A percentile compares a stretch with the other conserved stretches of the same genome.
These are phyloP conservation scores for Ascochyta pisi DNA, from an alignment of 2,329 filamentous ascomycete species.

Conservation along the genomic window DNA sequence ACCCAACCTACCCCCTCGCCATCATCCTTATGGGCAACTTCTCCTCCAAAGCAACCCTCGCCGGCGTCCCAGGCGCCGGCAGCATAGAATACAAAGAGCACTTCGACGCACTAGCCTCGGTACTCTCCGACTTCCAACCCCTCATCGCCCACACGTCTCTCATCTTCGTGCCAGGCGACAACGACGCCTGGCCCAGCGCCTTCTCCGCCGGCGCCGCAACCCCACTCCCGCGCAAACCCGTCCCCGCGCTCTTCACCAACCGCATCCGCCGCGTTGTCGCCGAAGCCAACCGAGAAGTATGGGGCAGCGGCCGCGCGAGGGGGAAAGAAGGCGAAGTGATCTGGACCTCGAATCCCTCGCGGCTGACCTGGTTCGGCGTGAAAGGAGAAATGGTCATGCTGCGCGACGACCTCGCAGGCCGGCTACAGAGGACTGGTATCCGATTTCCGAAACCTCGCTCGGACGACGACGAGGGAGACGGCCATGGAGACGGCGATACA, in stretches of 20 bases:
- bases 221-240: conserved; percentile 70
- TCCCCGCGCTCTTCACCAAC: conserved; percentile 91
- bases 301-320: conserved; percentile 53
- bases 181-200: conserved; percentile 94
- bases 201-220: conserved; percentile 78
- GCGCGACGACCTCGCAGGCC: conserved; percentile 82
- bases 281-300: conserved; percentile 73
- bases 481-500: conserved; percentile 1
- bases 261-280: conserved; percentile 82
- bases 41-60: conserved; percentile 63
- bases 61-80: conserved; percentile 72
- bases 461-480: neutral
- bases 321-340: conserved; percentile 72
- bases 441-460: conserved; percentile 62
- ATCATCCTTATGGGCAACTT: conserved; percentile 92
- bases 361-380: conserved; percentile 84
- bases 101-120: conserved; percentile 85
- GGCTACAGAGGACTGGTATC: conserved; percentile 78
- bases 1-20: conserved; percentile 71
- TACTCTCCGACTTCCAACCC: conserved; percentile 81
- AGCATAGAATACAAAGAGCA: conserved; percentile 97
- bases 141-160: conserved; percentile 83
- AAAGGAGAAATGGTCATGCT: conserved; percentile 87
- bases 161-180: conserved; percentile 92
- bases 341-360: conserved; percentile 87